phyloP scores from a whole-genome alignment of 2,329 filamentous ascomycete genomes.

The Aspergillus pseudotamarii region DNA sequence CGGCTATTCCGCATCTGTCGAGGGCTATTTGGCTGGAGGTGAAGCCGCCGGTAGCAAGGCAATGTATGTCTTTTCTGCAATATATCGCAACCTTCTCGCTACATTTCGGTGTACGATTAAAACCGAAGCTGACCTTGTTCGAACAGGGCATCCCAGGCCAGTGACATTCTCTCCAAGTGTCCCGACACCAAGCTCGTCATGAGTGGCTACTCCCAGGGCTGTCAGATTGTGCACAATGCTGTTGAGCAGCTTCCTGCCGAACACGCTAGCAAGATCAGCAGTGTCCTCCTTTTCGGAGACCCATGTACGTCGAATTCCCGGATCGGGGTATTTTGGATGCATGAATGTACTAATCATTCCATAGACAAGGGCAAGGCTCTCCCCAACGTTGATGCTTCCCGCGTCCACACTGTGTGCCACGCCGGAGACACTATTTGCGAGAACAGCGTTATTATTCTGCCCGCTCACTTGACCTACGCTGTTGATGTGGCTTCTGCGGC shows the following conservation, averaged over 20 bases:
- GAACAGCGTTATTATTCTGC: background rate
- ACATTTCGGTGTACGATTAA: background rate
- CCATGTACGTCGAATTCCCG: background rate
- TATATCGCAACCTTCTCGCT: background rate
- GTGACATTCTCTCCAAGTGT: background rate
- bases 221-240: background rate
- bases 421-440: background rate
- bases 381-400: background rate
- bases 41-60: background rate
- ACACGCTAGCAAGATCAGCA: conserved; percentile 1
- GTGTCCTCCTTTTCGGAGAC: conserved; percentile 1
- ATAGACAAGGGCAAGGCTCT: conserved; percentile 1
- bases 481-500: background rate
- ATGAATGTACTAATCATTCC: background rate
- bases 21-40: background rate
- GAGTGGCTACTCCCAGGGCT: conserved; percentile 2
- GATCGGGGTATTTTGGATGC: background rate
- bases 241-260: background rate
- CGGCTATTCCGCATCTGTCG: background rate
- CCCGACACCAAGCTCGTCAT: conserved; percentile 1
- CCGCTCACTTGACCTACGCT: background rate
- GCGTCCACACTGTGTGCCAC: background rate
- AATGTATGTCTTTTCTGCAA: background rate
- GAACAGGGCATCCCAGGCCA: background rate
- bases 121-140: background rate